Evolutionary conservation across 1,284 basidiomycete genomes (phyloP), one percentile per base, ranked within the genome.

Genomic region (Apiotrichum laibachii): DNA sequence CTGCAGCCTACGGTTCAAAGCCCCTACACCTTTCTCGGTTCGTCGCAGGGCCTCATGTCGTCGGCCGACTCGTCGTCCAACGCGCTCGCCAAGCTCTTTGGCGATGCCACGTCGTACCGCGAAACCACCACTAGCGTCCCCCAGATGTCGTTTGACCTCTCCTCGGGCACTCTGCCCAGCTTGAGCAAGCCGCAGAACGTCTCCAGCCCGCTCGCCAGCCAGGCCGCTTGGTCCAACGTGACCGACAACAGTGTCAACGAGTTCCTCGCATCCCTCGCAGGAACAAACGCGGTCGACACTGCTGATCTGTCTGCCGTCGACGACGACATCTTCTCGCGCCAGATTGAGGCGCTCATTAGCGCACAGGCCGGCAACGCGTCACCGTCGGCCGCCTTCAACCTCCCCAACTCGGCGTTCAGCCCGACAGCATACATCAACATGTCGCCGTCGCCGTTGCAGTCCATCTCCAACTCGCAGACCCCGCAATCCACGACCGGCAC

Each of bases 371-470:
- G 61, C 44, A 60, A 51, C 42, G 55, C 33, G 35, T 66, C 67
- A 15, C 69, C 67, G 18, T 62, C 63, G 5, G 60, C 64, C 21
- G 43, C 66, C 18, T 70, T 69, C 60, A 61, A 61, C 54, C 40
- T 68, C 10, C 50, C 42, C n/a, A 55, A 42, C 39, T 50, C 48
- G 16, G 61, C 59, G 13, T 75, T 77, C 60, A 72, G 70, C 49
- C 75, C 76, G 10, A 70, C 67, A 19, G 73, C 71, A 48, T 77
- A 76, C 59, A 71, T 78, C 62, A 76, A 75, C 67, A 74, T 75
- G 63, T 75, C 73, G 4, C 76, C 76, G 1, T 72, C 75, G 31
- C 73, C 76, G 2, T 54, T 70, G 44, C 64, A 58, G 46, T 61
- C 66, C 1, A 33, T 62, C 18, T 67, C 69, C 50, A 67, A 67